Percentiles rank a stretch among this genome's conserved stretches.
Conservation (phyloP, 441 rosid genomes). For the Corymbia citriodora region DNA sequence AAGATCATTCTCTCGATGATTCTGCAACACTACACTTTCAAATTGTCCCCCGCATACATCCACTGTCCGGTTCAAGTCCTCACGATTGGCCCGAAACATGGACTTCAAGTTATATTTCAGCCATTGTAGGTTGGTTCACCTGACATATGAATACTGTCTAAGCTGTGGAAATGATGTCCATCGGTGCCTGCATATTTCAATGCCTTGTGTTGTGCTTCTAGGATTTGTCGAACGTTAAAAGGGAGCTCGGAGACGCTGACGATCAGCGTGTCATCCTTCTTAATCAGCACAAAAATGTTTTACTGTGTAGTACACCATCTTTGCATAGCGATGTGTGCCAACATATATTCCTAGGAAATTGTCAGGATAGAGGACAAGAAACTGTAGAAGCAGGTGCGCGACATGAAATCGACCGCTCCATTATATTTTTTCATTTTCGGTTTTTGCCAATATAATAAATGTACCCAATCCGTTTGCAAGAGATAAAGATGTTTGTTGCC, state of each 20-base stretch:
- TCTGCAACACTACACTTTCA: not conserved
- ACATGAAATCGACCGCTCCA: not conserved
- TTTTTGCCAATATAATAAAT: not conserved
- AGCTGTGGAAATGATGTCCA: not conserved
- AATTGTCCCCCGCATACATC: not conserved
- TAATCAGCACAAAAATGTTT: not conserved
- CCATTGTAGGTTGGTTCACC: not conserved
- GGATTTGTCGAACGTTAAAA: not conserved
- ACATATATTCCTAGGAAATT: not conserved
- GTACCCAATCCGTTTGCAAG: not conserved
- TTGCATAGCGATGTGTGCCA: not conserved
- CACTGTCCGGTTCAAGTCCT: not conserved
- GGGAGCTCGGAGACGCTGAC: not conserved
- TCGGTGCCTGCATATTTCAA: not conserved
- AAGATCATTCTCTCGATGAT: not conserved
- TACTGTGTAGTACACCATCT: not conserved
- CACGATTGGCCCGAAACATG: not conserved
- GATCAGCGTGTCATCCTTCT: not conserved
- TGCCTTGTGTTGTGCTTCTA: not conserved
- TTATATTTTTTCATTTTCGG: not conserved
- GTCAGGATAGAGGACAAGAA: not conserved
- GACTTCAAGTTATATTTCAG: not conserved
- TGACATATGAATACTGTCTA: not conserved
- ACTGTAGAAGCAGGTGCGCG: not conserved
- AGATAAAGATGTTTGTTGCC: not conserved